These are phyloP conservation scores for Thamnidium elegans DNA, from an alignment of 192 early-diverging fungal genomes.

Conservation along the genomic window DNA sequence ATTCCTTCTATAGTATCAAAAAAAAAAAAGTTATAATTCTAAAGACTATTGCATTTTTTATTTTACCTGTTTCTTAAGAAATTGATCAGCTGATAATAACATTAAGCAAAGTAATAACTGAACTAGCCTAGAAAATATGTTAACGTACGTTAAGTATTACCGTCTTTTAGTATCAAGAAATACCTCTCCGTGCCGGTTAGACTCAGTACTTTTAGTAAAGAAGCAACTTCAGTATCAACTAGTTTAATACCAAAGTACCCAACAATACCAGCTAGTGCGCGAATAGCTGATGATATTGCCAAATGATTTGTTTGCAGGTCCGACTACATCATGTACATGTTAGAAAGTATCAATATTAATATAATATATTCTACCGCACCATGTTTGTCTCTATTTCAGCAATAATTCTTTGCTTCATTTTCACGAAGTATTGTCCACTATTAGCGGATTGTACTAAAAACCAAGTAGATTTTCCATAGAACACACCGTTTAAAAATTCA, in stretches of 20 bases:
- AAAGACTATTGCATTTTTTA: background rate
- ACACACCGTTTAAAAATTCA: constrained; percentile 29
- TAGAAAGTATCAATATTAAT: background rate
- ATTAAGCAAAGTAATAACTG: constrained; percentile 22
- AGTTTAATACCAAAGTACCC: constrained; percentile 32
- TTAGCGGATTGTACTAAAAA: constrained; percentile 23
- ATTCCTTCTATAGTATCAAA: constrained; percentile 9
- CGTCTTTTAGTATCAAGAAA: background rate
- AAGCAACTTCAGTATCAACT: constrained; percentile 15
- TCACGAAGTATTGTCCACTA: constrained; percentile 11
- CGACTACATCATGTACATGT: background rate
- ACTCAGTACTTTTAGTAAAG: constrained; percentile 20
- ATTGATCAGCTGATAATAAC: constrained; percentile 15
- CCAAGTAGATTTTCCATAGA: constrained; percentile 21
- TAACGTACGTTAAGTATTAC: background rate
- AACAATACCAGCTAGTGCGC: constrained; percentile 25
- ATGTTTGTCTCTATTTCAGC: constrained; percentile 7
- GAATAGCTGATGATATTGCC: constrained; percentile 19
- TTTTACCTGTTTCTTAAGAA: constrained; percentile 22
- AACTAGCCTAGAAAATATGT: constrained; percentile 5
- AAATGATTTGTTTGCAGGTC: constrained; percentile 15
- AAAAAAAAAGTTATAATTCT: background rate
- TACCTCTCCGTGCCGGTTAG: constrained; percentile 24
- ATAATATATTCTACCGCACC: background rate
- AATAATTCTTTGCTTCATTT: constrained; percentile 25